Conservation (phyloP, 1,139 yeast species). For the Candida neerlandica region DNA sequence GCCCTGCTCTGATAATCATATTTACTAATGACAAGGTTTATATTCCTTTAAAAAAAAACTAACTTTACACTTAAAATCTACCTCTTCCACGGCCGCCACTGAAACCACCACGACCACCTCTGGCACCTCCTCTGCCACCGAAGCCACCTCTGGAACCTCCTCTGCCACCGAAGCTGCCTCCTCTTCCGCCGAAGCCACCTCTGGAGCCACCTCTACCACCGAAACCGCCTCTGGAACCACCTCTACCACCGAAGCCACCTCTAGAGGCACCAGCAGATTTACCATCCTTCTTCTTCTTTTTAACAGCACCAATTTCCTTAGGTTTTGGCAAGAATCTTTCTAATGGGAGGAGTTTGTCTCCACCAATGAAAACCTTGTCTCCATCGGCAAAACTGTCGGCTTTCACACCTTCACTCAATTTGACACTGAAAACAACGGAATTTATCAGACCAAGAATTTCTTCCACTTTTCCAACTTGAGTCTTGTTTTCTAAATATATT, state of each 20-base stretch:
- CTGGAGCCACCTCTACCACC: slow-evolving; percentile 48
- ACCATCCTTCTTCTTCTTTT: slow-evolving; percentile 68
- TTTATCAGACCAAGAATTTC: slow-evolving; percentile 97
- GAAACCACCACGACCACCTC: slow-evolving; percentile 25
- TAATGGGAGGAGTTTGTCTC: slow-evolving; percentile 91
- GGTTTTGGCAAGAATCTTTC: slow-evolving; percentile 97
- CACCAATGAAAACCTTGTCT: slow-evolving; percentile 93
- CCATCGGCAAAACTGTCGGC: slow-evolving; percentile 93
- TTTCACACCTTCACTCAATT: slow-evolving; percentile 94
- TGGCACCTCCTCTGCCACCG: slow-evolving; percentile 39
- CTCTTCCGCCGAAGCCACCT: slow-evolving; percentile 31
- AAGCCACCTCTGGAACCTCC: slow-evolving; percentile 44
- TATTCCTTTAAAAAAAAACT: background rate
- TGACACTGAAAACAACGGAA: slow-evolving; percentile 94
- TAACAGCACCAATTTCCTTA: slow-evolving; percentile 72
- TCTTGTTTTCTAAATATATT: slow-evolving; percentile 91
- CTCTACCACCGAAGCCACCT: slow-evolving; percentile 48
- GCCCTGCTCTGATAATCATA: too few species aligned
- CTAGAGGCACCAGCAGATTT: slow-evolving; percentile 33
- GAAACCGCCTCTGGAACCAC: slow-evolving; percentile 50
- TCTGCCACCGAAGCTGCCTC: slow-evolving; percentile 30
- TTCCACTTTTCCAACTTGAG: slow-evolving; percentile 96
- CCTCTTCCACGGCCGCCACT: slow-evolving; percentile 39
- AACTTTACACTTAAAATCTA: slow-evolving; percentile 7
- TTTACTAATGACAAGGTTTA: background rate